Percentiles rank a stretch among this genome's conserved stretches.
phyloP scores from a whole-genome alignment of 2,329 filamentous ascomycete genomes.

The Taxawa tesnikishii region DNA sequence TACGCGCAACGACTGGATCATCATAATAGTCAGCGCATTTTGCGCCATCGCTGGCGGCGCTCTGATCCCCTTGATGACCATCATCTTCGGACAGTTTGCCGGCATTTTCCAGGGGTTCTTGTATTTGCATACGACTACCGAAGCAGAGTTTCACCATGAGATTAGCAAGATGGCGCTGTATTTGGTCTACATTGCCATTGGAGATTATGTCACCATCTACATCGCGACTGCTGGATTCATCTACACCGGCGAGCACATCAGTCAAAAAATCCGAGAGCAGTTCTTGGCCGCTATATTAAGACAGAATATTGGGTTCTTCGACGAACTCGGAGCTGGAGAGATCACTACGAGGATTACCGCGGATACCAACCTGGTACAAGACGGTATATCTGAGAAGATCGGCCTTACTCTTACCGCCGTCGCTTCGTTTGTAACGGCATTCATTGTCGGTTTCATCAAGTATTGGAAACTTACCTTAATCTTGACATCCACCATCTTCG shows the following conservation, averaged over 20 bases:
- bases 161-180: conserved; percentile 60
- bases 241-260: conserved; percentile 41
- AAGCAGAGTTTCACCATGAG: conserved; percentile 45
- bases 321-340: conserved; percentile 84
- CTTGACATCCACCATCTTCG: conserved; percentile 66
- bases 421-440: conserved; percentile 76
- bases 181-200: conserved; percentile 75
- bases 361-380: conserved; percentile 86
- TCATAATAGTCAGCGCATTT: conserved; percentile 26
- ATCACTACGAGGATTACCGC: conserved; percentile 90
- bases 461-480: conserved; percentile 93
- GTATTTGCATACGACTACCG: conserved; percentile 37
- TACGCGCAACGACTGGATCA: conserved; percentile 23
- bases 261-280: conserved; percentile 48
- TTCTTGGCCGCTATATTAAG: conserved; percentile 76
- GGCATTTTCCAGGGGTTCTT: conserved; percentile 57
- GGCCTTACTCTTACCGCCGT: conserved; percentile 63
- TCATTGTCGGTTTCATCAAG: conserved; percentile 79
- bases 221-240: conserved; percentile 81
- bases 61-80: conserved; percentile 26
- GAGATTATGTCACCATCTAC: conserved; percentile 66
- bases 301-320: conserved; percentile 87
- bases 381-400: conserved; percentile 86
- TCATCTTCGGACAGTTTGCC: conserved; percentile 65
- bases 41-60: conserved; percentile 22